Evolutionary conservation across 345 rosid genomes (phyloP).

Genomic region (Eucalyptus tenuipes): DNA sequence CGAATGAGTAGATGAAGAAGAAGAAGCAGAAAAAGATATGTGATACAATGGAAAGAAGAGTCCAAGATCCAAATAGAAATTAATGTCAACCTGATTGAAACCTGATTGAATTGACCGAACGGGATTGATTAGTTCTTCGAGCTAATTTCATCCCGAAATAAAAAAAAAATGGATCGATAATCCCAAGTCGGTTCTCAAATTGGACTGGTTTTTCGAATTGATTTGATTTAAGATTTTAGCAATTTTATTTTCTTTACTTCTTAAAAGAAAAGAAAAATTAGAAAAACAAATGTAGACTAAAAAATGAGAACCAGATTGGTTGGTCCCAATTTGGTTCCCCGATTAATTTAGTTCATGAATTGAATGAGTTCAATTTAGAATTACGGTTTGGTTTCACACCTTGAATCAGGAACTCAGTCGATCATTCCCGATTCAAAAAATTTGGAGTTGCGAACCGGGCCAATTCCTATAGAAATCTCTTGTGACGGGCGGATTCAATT

Average conservation of each 20-base stretch:
- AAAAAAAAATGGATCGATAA: fast-evolving
- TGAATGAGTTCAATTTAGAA: fast-evolving
- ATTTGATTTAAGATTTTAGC: too few relatives aligned
- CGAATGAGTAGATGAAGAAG: background rate
- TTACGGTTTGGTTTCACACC: fast-evolving
- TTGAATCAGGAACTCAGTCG: fast-evolving
- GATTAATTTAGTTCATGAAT: fast-evolving
- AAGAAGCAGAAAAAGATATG: too few relatives aligned
- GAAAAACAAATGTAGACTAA: fast-evolving
- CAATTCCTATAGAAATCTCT: too few relatives aligned
- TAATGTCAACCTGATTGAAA: fast-evolving
- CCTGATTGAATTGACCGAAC: background rate
- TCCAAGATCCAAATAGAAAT: background rate
- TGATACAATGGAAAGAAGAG: background rate
- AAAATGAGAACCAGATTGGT: too few relatives aligned
- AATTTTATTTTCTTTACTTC: too few relatives aligned
- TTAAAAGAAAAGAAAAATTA: too few relatives aligned
- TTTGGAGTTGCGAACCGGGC: fast-evolving
- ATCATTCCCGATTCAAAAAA: fast-evolving
- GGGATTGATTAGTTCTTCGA: too few relatives aligned
- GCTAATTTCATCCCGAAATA: too few relatives aligned
- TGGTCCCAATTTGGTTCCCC: too few relatives aligned
- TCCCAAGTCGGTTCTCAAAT: fast-evolving
- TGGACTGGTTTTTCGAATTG: fast-evolving
- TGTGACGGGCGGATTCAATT: too few relatives aligned